Evolutionary conservation across 805 yeast species (phyloP).

Genomic region (Blastobotrys mokoenaii): DNA sequence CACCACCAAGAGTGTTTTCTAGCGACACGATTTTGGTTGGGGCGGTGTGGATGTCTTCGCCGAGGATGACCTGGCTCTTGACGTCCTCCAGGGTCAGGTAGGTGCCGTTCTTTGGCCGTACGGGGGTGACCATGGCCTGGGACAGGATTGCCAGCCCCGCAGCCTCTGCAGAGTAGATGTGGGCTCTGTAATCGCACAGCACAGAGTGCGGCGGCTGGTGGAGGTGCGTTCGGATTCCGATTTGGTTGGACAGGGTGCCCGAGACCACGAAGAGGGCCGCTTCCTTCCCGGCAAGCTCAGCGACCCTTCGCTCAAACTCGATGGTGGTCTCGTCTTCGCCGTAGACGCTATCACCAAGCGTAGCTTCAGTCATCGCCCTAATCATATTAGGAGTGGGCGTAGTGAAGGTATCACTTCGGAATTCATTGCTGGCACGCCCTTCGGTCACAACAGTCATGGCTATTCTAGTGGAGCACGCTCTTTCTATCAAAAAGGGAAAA

Average conservation of each 20-base stretch:
- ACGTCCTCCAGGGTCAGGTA: constrained; percentile 79
- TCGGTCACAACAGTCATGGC: too few relatives aligned
- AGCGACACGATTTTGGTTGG: constrained; percentile 79
- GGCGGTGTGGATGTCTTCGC: constrained; percentile 79
- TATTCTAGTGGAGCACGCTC: too few relatives aligned
- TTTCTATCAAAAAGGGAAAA: too few relatives aligned
- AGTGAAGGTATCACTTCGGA: constrained; percentile 73
- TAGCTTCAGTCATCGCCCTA: constrained; percentile 44
- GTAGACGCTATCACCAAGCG: constrained; percentile 86
- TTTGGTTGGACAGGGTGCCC: constrained; percentile 86
- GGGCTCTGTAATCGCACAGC: constrained; percentile 79
- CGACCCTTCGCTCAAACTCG: constrained; percentile 54
- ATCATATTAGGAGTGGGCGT: constrained; percentile 74
- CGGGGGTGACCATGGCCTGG: constrained; percentile 86
- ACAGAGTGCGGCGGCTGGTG: constrained; percentile 80
- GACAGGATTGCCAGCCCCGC: constrained; percentile 86
- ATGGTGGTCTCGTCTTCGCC: constrained; percentile 69
- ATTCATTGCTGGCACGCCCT: constrained; percentile 1
- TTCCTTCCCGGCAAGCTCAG: constrained; percentile 65
- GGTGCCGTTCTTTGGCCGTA: constrained; percentile 65
- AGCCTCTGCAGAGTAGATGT: constrained; percentile 77
- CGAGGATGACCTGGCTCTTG: constrained; percentile 52
- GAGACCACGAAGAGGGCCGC: constrained; percentile 78
- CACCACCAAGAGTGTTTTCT: constrained; percentile 85
- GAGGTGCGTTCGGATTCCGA: constrained; percentile 69